A percentile compares a stretch with the other conserved stretches of the same genome.
Evolutionary conservation across 2,329 filamentous ascomycete species (phyloP).

Genomic region (Coniella vitis): DNA sequence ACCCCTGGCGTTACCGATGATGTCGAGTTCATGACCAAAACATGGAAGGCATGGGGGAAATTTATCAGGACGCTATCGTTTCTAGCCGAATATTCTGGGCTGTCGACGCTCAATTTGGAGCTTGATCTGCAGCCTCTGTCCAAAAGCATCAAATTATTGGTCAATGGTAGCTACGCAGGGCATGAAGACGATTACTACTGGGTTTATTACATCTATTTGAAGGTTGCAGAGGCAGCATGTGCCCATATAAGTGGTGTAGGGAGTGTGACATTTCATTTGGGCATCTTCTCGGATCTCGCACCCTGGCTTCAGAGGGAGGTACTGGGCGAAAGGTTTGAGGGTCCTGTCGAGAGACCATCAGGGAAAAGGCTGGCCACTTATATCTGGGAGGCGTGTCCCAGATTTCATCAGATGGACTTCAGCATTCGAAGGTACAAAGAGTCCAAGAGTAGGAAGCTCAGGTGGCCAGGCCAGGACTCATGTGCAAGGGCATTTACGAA

Average conservation of each 20-base stretch:
- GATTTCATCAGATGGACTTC: not conserved
- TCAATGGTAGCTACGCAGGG: not conserved
- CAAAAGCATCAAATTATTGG: not conserved
- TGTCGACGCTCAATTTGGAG: not conserved
- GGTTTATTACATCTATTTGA: not conserved
- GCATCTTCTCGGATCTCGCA: not conserved
- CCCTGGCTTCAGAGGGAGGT: constrained; percentile 1
- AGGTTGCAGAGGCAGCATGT: not conserved
- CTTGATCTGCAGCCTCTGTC: not conserved
- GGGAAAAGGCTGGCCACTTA: not conserved
- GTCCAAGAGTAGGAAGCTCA: not conserved
- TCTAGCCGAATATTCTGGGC: not conserved
- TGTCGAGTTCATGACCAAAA: too few relatives aligned
- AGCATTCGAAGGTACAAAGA: not conserved
- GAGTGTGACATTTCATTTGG: constrained; percentile 1
- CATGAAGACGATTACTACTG: not conserved
- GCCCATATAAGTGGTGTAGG: not conserved
- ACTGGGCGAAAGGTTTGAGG: constrained; percentile 2
- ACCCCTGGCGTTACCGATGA: too few relatives aligned
- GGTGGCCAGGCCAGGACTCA: too few relatives aligned
- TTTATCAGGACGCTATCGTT: not conserved
- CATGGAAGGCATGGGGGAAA: not conserved
- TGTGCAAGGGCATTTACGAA: too few relatives aligned
- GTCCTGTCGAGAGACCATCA: not conserved
- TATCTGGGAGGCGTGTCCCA: not conserved